phyloP scores from a whole-genome alignment of 2,329 filamentous ascomycete species.

The Aspergillus calidoustus region DNA sequence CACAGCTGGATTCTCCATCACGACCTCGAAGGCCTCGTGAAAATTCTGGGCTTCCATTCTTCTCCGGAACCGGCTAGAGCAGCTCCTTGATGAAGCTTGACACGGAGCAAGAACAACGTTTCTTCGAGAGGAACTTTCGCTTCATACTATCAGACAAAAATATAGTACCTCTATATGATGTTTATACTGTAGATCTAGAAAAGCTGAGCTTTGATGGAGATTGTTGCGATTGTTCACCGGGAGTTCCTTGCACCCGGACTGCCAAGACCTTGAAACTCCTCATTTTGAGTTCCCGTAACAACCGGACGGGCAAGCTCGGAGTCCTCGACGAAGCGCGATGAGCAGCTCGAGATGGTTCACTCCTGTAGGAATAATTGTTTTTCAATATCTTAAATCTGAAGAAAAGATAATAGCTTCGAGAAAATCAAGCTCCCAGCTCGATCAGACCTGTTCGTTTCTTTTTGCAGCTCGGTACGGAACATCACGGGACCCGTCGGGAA shows the following conservation, averaged over 20 bases:
- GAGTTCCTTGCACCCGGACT: slow-evolving; percentile 26
- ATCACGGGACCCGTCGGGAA: slow-evolving; percentile 50
- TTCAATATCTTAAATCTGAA: background rate
- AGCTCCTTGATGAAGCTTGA: background rate
- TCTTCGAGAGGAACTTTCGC: too few relatives aligned
- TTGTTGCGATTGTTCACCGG: slow-evolving; percentile 12
- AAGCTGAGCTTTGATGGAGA: slow-evolving; percentile 1
- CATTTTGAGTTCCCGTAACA: slow-evolving; percentile 29
- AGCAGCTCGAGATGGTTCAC: background rate
- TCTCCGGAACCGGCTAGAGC: background rate
- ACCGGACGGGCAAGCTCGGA: slow-evolving; percentile 21
- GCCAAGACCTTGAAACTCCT: slow-evolving; percentile 28
- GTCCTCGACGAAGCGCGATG: background rate
- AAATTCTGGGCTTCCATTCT: slow-evolving; percentile 13
- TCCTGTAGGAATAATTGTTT: background rate
- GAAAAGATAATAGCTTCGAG: background rate
- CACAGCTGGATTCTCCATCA: background rate
- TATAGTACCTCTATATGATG: background rate
- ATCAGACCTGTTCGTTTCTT: background rate
- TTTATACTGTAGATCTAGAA: background rate
- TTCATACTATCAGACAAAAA: background rate
- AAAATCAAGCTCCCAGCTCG: background rate
- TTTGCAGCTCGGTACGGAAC: slow-evolving; percentile 43
- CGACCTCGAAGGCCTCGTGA: background rate
- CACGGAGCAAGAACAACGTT: background rate